Evolutionary conservation across 2,329 filamentous ascomycete genomes (phyloP), one percentile per base, ranked within the genome.

Genomic region (Camptophora hylomeconis): DNA sequence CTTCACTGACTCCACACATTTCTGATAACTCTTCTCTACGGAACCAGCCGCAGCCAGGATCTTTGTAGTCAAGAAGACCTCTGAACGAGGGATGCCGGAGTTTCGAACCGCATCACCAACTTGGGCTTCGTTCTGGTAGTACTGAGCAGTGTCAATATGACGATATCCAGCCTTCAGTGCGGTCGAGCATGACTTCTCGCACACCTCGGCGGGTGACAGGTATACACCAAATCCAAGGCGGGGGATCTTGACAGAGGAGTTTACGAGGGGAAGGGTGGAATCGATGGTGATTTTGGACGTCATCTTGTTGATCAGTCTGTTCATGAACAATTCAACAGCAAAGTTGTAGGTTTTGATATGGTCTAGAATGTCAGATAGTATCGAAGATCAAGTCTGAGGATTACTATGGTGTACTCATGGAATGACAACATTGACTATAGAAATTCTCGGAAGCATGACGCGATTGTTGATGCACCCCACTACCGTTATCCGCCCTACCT

Each of bases 151-250:
- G 38, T 68, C 67, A 33, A 71, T 68, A 39, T 70, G 66, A 13
- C 64, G 51, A 40, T 69, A 70, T n/a, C 67, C 67, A 3, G 50
- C 51, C 40, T 62, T 56, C 22, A 69, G 47, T 1, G 75, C 78
- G 24, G 60, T 58, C 3, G 69, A 54, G 40, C 68, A 72, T 2
- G 75, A 75, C 18, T 61, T 48, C 7, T 64, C 57, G 49, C 73
- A 79, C 37, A 61, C 57, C 22, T 63, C 47, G 20, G 58, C 48
- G 3, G 61, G 60, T 5, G 73, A 71, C 35, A 65, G 67, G 54
- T 78, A 83, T 35, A 81, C 75, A 27, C 78, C 78, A 45, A 82
- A 80, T 8, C 77, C 78, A 7, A 83, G 63, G 16, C 62, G 63
- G 14, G 79, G 78, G 11, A 82, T 75, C 31, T 55, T 55, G 39